Evolutionary conservation across 169 alveolate genomes (phyloP), one percentile per base, ranked within the genome.

Genomic region (Plasmodium berghei): DNA sequence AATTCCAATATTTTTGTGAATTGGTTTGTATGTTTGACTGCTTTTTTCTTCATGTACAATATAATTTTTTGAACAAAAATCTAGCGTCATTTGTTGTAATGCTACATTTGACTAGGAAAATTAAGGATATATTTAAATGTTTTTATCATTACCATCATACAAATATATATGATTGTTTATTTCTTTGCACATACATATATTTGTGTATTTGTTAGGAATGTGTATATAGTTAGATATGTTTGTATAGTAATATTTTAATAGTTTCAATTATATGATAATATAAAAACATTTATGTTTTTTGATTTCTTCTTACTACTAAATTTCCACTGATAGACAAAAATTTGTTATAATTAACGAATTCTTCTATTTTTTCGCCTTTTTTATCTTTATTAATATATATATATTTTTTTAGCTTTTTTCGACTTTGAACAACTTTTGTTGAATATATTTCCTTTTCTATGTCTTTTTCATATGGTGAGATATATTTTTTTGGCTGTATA

Each of bases 351-450:
- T 80, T 72, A 24, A 48, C 16, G 18, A 80, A 67, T 48, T 80
- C 73, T 2, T 49, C 64, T 49, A 42, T 40, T 58, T 10, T 24
- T 20, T 58, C 61, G 9, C 14, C 28, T 5, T 55, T 54, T 24
- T 80, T 64, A 40, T 70, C 58, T 80, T 69, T 80, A 24, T 52
- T 66, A 62, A 80, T 67, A 22, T 80, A 80, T 67, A 80, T 67
- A 67, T 28, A 48, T 59, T 80, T 80, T 80, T 80, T 66, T 28
- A 64, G 54, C 66, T 80, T 80, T 72, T 80, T 80, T 61, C 90
- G 66, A 56, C 42, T 66, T 80, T 80, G 72, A 20, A 45, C 61
- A 24, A 56, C 55, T 22, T 59, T 66, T 18, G 75, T 80, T 20
- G 59, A 26, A 12, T 16, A 52, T 66, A 80, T 80, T 63, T 80